Conservation (phyloP, 2,329 filamentous ascomycete genomes). For the Ophiostoma piceae region DNA sequence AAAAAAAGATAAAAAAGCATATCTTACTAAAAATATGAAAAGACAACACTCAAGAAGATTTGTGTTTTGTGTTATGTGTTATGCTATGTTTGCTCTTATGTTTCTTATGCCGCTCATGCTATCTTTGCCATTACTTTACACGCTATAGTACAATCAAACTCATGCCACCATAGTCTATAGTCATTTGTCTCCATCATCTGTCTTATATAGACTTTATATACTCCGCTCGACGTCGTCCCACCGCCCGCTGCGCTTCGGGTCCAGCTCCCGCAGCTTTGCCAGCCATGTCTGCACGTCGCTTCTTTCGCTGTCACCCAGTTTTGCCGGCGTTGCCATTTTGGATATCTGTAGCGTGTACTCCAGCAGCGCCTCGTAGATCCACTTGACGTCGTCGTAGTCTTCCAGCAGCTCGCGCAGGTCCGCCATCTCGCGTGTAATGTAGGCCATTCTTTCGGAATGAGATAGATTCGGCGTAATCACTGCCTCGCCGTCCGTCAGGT, state of each 20-base stretch:
- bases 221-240: constrained; percentile 64
- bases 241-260: constrained; percentile 67
- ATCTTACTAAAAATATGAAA: not conserved
- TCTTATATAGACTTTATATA: constrained; percentile 15
- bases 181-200: too few relatives aligned
- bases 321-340: constrained; percentile 39
- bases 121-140: not conserved
- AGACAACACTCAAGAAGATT: not conserved
- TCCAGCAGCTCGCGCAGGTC: constrained; percentile 62
- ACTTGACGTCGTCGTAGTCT: constrained; percentile 61
- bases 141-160: not conserved
- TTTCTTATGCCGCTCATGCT: not conserved
- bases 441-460: constrained; percentile 55
- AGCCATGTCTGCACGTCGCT: constrained; percentile 55
- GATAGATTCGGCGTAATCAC: constrained; percentile 61
- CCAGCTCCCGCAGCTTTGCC: constrained; percentile 59
- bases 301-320: constrained; percentile 38
- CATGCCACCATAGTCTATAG: not conserved
- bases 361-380: constrained; percentile 82
- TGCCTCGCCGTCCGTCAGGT: constrained; percentile 50
- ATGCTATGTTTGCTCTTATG: not conserved
- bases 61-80: constrained; percentile 1
- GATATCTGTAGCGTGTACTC: constrained; percentile 62
- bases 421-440: constrained; percentile 66
- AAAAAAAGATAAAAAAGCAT: too few relatives aligned